Evolutionary conservation across 106 monocot genomes (phyloP).

Genomic region (Dendrobium officinale): DNA sequence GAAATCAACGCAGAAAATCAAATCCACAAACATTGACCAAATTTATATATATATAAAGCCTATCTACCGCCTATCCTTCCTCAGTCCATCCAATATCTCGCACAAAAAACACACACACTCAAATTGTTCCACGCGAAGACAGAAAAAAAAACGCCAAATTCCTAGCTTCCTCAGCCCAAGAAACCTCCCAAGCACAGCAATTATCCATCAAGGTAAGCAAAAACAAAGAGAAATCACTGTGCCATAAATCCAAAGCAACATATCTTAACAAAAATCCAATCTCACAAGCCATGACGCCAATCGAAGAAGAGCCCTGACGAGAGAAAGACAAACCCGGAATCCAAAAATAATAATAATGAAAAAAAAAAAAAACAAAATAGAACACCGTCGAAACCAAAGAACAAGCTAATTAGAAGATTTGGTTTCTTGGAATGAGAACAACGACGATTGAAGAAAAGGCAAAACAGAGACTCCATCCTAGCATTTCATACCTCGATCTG

Average conservation of each 20-base stretch:
- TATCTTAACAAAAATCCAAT: constrained; percentile 1
- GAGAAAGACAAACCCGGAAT: neutral
- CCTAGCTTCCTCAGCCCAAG: neutral
- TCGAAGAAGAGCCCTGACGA: neutral
- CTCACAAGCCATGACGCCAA: neutral
- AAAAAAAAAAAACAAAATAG: neutral
- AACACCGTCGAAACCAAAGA: neutral
- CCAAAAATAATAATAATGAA: neutral
- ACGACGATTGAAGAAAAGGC: neutral
- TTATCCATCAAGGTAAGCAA: neutral
- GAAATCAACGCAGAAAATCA: neutral
- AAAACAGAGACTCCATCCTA: neutral
- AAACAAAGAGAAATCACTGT: neutral
- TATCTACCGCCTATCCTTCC: neutral
- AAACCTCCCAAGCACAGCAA: neutral
- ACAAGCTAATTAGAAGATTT: neutral
- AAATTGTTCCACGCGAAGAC: neutral
- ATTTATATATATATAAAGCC: no score
- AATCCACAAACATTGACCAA: neutral
- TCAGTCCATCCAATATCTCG: neutral
- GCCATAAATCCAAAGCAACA: neutral
- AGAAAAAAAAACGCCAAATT: neutral
- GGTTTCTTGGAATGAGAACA: neutral
- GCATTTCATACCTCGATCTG: neutral
- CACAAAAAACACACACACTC: neutral